Conservation (phyloP, 441 rosid species). For the Pelargonium citronellum region DNA sequence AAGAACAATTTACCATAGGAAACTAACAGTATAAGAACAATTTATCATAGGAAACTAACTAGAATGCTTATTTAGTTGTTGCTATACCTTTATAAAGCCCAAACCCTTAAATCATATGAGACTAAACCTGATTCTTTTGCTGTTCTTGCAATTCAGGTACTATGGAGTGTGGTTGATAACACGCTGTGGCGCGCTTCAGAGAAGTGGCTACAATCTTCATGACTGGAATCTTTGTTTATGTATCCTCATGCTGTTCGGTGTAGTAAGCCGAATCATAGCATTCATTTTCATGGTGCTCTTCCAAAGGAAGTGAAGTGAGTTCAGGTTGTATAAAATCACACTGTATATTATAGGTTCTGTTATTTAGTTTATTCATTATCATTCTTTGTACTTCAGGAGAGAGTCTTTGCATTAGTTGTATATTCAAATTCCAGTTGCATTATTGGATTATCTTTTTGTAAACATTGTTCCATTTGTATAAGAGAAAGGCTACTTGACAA, state of each 20-base stretch:
- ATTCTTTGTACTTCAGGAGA: background rate
- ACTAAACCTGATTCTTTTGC: background rate
- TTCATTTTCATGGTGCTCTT: slow-evolving; percentile 65
- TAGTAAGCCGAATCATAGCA: slow-evolving; percentile 46
- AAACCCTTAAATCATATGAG: background rate
- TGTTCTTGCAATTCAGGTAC: slow-evolving; percentile 42
- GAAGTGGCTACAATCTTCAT: slow-evolving; percentile 52
- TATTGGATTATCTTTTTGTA: background rate
- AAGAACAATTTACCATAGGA: background rate
- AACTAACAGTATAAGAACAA: no score
- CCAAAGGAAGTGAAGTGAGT: slow-evolving; percentile 59
- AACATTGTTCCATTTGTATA: background rate
- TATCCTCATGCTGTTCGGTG: slow-evolving; percentile 50
- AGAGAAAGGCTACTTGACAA: background rate
- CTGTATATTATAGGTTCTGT: background rate
- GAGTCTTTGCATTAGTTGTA: background rate
- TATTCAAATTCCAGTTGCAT: slow-evolving; percentile 4
- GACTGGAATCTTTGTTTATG: slow-evolving; percentile 52
- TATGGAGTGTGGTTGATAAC: slow-evolving; percentile 90
- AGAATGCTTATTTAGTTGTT: background rate
- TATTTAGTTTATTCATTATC: background rate
- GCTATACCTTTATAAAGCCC: background rate
- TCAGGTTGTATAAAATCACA: background rate
- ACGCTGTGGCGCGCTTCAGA: slow-evolving; percentile 61
- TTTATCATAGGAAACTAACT: background rate